Evolutionary conservation across 768 basidiomycete genomes (phyloP).

Genomic region (Suillus luteus): DNA sequence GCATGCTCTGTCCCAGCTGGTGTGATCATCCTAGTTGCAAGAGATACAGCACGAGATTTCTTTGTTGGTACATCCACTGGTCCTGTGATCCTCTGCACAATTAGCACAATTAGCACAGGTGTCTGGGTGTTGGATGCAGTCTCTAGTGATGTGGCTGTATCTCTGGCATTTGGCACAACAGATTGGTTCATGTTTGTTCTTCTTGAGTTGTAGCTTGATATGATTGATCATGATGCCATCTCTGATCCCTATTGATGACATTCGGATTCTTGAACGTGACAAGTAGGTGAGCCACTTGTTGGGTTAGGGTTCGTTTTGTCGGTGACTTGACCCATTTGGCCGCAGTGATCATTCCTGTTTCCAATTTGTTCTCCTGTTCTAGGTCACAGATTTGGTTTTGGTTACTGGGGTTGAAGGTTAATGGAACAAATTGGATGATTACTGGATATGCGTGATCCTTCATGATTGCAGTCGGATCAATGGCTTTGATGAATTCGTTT

Average conservation of each 20-base stretch:
- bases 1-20: neutral
- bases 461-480: constrained; percentile 7
- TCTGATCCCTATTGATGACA: constrained; percentile 26
- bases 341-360: neutral
- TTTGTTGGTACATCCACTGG: too few species aligned
- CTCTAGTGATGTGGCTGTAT: neutral
- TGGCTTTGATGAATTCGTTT: constrained; percentile 8
- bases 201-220: constrained; percentile 1
- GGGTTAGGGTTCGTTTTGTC: fast-evolving
- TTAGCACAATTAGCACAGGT: neutral
- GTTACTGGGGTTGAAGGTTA: constrained; percentile 16
- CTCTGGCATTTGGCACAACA: neutral
- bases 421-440: constrained; percentile 27
- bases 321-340: constrained; percentile 9
- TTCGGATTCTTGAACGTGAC: constrained; percentile 8
- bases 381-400: neutral
- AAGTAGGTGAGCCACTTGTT: neutral
- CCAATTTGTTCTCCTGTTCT: neutral
- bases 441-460: constrained; percentile 10
- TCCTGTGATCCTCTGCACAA: too few species aligned
- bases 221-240: constrained; percentile 23
- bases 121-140: neutral
- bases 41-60: too few species aligned
- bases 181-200: neutral
- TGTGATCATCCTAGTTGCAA: too few species aligned